Base-by-base conservation (phyloP, 2,329 filamentous ascomycete genomes). In the Acrocalymma vagum region DNA sequence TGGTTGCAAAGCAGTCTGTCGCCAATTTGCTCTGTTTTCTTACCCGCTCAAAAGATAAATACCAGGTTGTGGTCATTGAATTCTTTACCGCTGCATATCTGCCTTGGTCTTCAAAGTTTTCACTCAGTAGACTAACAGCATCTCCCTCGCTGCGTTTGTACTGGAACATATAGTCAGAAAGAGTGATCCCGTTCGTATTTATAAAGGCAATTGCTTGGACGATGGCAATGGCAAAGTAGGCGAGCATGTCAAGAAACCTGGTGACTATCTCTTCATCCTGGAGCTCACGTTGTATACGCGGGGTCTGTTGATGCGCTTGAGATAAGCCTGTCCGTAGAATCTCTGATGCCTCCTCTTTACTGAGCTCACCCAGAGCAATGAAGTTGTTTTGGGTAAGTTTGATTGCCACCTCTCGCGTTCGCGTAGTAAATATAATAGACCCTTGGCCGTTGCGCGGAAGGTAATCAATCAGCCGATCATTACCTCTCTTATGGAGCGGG, bases 41-140 rank as follows among this genome's bases (percentile, higher is more conserved):
- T 5, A 49, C 42, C 9, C 42, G 33, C 13, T 36, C 34, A n/a
- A 49, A 45, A 4, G 45, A 49, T 7, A 39, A 60, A 1, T 62
- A 44, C 68, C 62, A 73, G 10, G 68, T 73, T 6, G 50, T 65
- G 2, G 60, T 58, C 9, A 73, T 55, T 9, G 69, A 42, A 38
- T 69, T 72, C 29, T 59, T 50, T 3, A 50, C 46, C 3, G 57
- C 50, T 3, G 29, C 35, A 36, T 71, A 67, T 24, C 65, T 56
- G n/a, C 47, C 42, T 13, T 51, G 20, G 47, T 72, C 68, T 18
- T 61, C 48, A 33, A 71, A 71, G 13, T 62, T 58, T 51, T 55
- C 38, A 29, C 48, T 64, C 1, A 70, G 43, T 9, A 72, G 41
- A 1, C 62, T 48, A 7, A 67, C 46, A 4, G 48, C 30, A 9